Evolutionary conservation across 345 rosid genomes (phyloP), one percentile per base, ranked within the genome.

Genomic region (Passiflora organensis): DNA sequence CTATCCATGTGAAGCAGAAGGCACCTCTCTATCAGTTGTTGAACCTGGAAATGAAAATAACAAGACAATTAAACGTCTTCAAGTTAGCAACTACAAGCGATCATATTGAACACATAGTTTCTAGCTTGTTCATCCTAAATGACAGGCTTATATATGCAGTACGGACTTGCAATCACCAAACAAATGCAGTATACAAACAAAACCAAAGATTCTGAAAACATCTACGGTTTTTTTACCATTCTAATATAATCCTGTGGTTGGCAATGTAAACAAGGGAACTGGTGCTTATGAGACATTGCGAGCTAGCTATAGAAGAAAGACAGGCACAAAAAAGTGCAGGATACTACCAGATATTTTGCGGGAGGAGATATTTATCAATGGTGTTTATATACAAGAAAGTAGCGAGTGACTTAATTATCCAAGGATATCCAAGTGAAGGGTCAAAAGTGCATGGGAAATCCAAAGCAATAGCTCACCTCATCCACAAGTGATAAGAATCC

Each of bases 11-110:
- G 74, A 47, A 77, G 65, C 21, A 75, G 53, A 48, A 77, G 48
- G 66, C 85, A 80, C 61, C 74, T 72, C 76, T 77, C 82, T 45
- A 75, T 80, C 85, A 75, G 59, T 37, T 75, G 67, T 25, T 80
- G 85, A 67, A 80, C 85, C 82, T 80, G 38, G 23, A 47, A 12
- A 37, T 2, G 41, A 15, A 24, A 20, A 13, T 12, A n/a, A n/a
- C n/a, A n/a, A n/a, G n/a, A n/a, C n/a, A n/a, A n/a, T n/a, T n/a
- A n/a, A n/a, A n/a, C n/a, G n/a, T n/a, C n/a, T n/a, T n/a, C n/a
- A n/a, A n/a, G n/a, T n/a, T n/a, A n/a, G n/a, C n/a, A n/a, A n/a
- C n/a, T n/a, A n/a, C n/a, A n/a, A n/a, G n/a, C n/a, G n/a, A n/a
- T n/a, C n/a, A n/a, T n/a, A n/a, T n/a, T n/a, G n/a, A n/a, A n/a